Conservation (phyloP, 805 yeast species). For the Candida loeiensis region DNA sequence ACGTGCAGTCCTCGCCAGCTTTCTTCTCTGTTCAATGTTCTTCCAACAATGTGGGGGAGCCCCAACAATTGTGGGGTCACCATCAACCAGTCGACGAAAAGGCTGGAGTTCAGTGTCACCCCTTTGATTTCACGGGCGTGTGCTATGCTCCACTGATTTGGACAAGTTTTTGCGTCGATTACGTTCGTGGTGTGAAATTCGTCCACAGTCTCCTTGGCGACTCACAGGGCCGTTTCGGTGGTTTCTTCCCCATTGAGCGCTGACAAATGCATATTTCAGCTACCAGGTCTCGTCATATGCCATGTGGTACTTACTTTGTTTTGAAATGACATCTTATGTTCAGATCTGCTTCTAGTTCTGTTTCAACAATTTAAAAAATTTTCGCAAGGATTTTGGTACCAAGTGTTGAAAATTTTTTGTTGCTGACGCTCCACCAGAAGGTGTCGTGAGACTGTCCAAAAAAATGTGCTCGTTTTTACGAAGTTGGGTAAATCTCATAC, state of each 20-base stretch:
- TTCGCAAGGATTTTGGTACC: slow-evolving; percentile 4
- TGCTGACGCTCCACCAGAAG: slow-evolving; percentile 4
- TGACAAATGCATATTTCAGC: neutral
- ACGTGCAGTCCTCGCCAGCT: too few relatives aligned
- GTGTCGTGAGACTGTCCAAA: slow-evolving; percentile 3
- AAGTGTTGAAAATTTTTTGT: slow-evolving; percentile 8
- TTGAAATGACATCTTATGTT: slow-evolving; percentile 41
- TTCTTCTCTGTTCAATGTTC: too few relatives aligned
- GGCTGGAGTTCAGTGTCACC: too few relatives aligned
- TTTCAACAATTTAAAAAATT: slow-evolving; percentile 9
- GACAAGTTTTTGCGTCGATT: too few relatives aligned
- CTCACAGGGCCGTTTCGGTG: too few relatives aligned
- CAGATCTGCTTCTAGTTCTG: slow-evolving; percentile 9
- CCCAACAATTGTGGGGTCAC: too few relatives aligned
- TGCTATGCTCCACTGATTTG: too few relatives aligned
- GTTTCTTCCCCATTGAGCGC: neutral
- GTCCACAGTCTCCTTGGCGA: too few relatives aligned
- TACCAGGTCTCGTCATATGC: neutral
- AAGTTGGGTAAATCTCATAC: slow-evolving; percentile 1
- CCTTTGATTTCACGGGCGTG: too few relatives aligned
- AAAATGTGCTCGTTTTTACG: slow-evolving; percentile 1
- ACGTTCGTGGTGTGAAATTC: too few relatives aligned
- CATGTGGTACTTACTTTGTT: slow-evolving; percentile 42
- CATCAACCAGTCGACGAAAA: too few relatives aligned
- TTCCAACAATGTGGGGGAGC: too few relatives aligned